Evolutionary conservation across 2,329 filamentous ascomycete genomes (phyloP), one percentile per base, ranked within the genome.

Genomic region (Trichoderma arundinaceum): DNA sequence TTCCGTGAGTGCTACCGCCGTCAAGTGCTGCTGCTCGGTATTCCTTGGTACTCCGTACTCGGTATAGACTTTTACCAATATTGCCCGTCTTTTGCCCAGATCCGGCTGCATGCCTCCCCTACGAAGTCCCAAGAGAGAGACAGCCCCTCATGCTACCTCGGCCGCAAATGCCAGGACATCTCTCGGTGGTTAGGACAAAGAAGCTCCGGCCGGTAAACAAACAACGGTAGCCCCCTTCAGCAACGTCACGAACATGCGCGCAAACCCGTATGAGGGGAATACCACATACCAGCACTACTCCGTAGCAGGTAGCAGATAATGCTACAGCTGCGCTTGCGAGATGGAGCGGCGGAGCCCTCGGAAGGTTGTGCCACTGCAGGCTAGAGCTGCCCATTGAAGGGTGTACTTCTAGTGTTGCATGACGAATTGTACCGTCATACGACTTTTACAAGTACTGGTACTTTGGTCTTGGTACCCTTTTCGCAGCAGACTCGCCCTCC

Each of bases 351-450:
- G 64, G 64, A 43, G 56, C 15, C 44, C 46, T 58, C 53, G 62
- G 53, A 65, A 51, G 43, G 41, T 44, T 19, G 39, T 53, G 49
- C 48, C 32, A 61, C 39, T 33, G 48, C 59, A 39, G 43, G 56
- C 57, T 49, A 61, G 52, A 49, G n/a, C 58, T 59, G 33, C 43
- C 49, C 39, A 57, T 17, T 15, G 63, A 70, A 71, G 71, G 74
- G 72, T 72, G 72, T 76, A 77, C 76, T 73, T 78, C 65, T 60
- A 68, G 69, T 66, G 71, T 68, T 67, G 72, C 74, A 77, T 77
- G 73, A 76, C 73, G 69, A 69, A 58, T 72, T 72, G 76, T 77
- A 78, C 72, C 71, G 71, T 76, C 73, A 76, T 75, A 74, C 73
- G 69, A 73, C 71, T 71, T 74, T 71, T 53, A 41, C 64, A 72